Evolutionary conservation across 1,284 basidiomycete genomes (phyloP), one percentile per base, ranked within the genome.

Genomic region (Somion occarium): DNA sequence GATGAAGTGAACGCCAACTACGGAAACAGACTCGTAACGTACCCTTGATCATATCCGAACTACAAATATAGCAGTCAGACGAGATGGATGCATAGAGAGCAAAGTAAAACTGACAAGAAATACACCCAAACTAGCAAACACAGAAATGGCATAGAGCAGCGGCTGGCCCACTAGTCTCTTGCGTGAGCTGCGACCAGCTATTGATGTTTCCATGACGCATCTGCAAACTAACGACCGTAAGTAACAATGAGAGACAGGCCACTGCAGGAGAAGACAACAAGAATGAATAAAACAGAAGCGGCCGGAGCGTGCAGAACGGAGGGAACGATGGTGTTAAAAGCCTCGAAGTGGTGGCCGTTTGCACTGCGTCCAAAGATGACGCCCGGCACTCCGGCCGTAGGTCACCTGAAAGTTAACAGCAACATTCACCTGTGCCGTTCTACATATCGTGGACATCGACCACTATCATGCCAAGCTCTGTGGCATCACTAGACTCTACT

Each of bases 11-110:
- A 13, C 23, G 4, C 11, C 11, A 19, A 38, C 27, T 48, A 27
- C 24, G 46, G 18, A 18, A 38, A 23, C 12, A 39, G 13, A 46
- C 22, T 3, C 12, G 12, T 38, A 49, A 34, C 73, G 56, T 64
- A 92, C 91, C 92, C 93, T 78, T 95, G 92, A 69, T 94, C 91
- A 79, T 93, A 93, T 56, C 93, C 92, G 69, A 93, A 94, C 90
- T 84, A 67, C 57, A 57, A 55, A 54, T 12, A 22, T 30, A 22
- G 18, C 22, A 7, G 20, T 25, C 5, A 44, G 46, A 41, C 26
- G 12, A 50, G n/a, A 19, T 30, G 22, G 13, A 47, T 5, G 38
- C 25, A 13, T 13, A 9, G 19, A 23, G n/a, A n/a, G n/a, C n/a
- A n/a, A 5, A 15, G 24, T 11, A 4, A 54, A 20, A 72, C 83